Conservation (phyloP, 1,139 yeast genomes). For the Debaryomycetaceae sp. region DNA sequence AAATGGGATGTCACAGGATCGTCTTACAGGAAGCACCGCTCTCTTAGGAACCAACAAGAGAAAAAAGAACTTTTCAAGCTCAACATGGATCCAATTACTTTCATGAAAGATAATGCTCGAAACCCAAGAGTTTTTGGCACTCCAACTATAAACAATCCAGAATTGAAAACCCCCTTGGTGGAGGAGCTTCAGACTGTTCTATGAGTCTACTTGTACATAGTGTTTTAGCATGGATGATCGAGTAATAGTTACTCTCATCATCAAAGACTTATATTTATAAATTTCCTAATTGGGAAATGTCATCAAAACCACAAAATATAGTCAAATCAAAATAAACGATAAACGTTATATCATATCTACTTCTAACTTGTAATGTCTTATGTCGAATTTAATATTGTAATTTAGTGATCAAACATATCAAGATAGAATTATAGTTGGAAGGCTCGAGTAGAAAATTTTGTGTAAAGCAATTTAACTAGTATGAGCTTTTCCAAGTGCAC, state of each 20-base stretch:
- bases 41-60: conserved; percentile 20
- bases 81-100: conserved; percentile 19
- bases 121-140: not conserved
- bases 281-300: not conserved
- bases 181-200: too few species aligned
- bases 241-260: too few species aligned
- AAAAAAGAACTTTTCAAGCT: conserved; percentile 18
- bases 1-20: conserved; percentile 36
- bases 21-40: conserved; percentile 24
- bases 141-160: too few species aligned
- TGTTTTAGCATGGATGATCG: too few species aligned
- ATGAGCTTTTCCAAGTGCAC: not conserved
- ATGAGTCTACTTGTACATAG: too few species aligned
- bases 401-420: not conserved
- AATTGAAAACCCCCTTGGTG: too few species aligned
- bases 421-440: not conserved
- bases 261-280: too few species aligned
- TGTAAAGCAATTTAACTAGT: not conserved
- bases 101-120: conserved; percentile 7
- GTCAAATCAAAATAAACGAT: not conserved
- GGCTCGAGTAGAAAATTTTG: not conserved
- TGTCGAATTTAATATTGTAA: not conserved
- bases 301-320: not conserved
- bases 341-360: not conserved
- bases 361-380: not conserved